Base-by-base conservation (phyloP, 805 yeast genomes). In the Lachancea waltii region DNA sequence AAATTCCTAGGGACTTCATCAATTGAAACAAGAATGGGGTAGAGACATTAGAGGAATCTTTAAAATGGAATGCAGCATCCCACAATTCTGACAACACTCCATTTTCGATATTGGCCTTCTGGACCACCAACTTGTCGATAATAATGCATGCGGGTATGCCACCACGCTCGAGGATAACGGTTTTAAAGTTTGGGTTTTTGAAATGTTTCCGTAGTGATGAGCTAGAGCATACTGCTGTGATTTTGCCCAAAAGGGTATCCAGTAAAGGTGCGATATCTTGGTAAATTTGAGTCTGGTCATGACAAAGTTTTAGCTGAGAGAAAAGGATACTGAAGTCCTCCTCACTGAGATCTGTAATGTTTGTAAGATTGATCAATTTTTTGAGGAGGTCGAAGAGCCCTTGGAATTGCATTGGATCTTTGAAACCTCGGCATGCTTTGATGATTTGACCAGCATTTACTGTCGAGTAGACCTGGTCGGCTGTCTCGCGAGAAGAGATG, bases 341-440 rank as follows among this genome's bases (percentile, higher is more conserved):
- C 1, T 43, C 28, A 1, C 43, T 20, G n/a, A 56, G 20, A 9
- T 47, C 47, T 49, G 53, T 50, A 2, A 48, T 45, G 32, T 40
- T 51, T 3, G 49, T 37, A 7, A 54, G 26, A 26, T 48, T 56
- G 8, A 61, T 13, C 10, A 53, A 34, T 42, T 61, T 61, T 29
- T 44, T 54, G 4, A 51, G 22, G 11, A 58, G 37, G 39, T 56
- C 60, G 6, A 61, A 35, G 26, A 49, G 50, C 1, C 64, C 63
- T 42, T 59, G 63, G 27, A 42, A 56, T 36, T 57, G 56, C 41
- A 58, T 42, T 4, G 64, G 63, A 33, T 61, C 65, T 17, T 40
- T 47, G 9, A 60, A 39, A 6, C 27, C 35, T 5, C 31, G 22
- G 4, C 47, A 40, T 5, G 33, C 33, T 1, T 36, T n/a, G 3